These are phyloP conservation scores for Neonectria sp. DNA, from an alignment of 2,329 filamentous ascomycete species.

Conservation along the genomic window DNA sequence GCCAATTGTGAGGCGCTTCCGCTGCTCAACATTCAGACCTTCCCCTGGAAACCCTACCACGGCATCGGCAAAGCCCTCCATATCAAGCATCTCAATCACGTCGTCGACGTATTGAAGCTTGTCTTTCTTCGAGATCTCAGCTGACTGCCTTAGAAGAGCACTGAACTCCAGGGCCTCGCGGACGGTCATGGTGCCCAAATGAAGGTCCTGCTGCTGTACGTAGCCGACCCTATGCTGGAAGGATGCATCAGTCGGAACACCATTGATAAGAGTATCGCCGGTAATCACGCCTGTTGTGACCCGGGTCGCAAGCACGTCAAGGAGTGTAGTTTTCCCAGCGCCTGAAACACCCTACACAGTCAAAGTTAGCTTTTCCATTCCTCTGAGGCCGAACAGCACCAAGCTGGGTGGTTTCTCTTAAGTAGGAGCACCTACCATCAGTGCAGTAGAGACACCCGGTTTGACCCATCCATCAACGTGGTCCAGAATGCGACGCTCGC, in stretches of 20 bases:
- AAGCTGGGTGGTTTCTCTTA: too few species aligned
- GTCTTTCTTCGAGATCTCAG: constrained; percentile 57
- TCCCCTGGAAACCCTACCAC: constrained; percentile 61
- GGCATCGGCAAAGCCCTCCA: constrained; percentile 68
- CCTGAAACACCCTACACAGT: constrained; percentile 50
- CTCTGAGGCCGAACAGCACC: background rate
- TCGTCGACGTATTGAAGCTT: constrained; percentile 66
- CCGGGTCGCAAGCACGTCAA: constrained; percentile 74
- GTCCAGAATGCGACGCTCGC: constrained; percentile 73
- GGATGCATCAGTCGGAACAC: constrained; percentile 71
- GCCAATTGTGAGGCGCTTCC: constrained; percentile 65
- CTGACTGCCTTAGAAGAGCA: constrained; percentile 60
- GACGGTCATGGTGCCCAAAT: constrained; percentile 58
- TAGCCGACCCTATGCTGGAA: constrained; percentile 81
- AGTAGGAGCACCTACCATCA: constrained; percentile 59
- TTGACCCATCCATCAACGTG: constrained; percentile 82
- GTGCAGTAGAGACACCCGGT: constrained; percentile 78
- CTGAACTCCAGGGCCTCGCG: constrained; percentile 56
- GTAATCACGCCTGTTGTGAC: constrained; percentile 77
- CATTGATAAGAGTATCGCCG: constrained; percentile 78
- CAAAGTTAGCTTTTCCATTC: background rate
- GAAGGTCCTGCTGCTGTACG: constrained; percentile 75
- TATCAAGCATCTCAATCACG: constrained; percentile 66
- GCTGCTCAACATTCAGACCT: constrained; percentile 62
- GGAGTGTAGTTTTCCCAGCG: constrained; percentile 75